A percentile compares a stretch with the other conserved stretches of the same genome.
phyloP scores from a whole-genome alignment of 345 rosid genomes.

The Trapa incisa region DNA sequence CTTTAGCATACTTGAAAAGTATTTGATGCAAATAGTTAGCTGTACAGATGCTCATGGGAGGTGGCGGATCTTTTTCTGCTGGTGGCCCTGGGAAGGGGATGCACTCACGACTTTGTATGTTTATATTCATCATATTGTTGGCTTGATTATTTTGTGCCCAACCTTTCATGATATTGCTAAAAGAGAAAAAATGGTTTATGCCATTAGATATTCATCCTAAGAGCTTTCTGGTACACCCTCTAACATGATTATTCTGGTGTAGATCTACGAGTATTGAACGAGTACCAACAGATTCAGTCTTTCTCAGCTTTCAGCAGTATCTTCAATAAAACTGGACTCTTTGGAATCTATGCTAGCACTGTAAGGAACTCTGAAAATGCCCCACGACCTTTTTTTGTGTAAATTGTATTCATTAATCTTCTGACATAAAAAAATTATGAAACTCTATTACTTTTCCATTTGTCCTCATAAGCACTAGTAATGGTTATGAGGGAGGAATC shows the following conservation, averaged over 20 bases:
- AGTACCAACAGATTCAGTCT: slow-evolving; percentile 54
- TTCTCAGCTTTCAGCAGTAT: slow-evolving; percentile 83
- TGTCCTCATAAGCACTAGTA: too few species aligned
- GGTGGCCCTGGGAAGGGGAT: slow-evolving; percentile 99
- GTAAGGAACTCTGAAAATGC: slow-evolving; percentile 29
- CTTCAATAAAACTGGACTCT: slow-evolving; percentile 58
- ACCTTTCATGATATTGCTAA: neutral
- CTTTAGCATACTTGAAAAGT: neutral
- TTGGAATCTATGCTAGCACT: slow-evolving; percentile 67
- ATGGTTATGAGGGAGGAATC: too few species aligned
- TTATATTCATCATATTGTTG: neutral
- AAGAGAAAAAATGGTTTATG: too few species aligned
- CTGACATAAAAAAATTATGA: too few species aligned
- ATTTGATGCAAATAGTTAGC: neutral
- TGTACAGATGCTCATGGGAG: slow-evolving; percentile 90
- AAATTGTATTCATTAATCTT: too few species aligned
- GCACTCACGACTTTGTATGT: slow-evolving; percentile 92
- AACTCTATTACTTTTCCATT: too few species aligned
- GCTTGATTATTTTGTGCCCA: neutral
- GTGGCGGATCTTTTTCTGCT: slow-evolving; percentile 93
- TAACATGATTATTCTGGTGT: slow-evolving; percentile 8
- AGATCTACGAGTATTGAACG: slow-evolving; percentile 69
- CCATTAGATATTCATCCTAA: neutral
- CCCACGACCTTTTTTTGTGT: neutral
- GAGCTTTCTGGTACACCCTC: neutral